Evolutionary conservation across 129 eudicot genomes (phyloP), one percentile per base, ranked within the genome.

Genomic region (Ambrosia artemisiifolia): DNA sequence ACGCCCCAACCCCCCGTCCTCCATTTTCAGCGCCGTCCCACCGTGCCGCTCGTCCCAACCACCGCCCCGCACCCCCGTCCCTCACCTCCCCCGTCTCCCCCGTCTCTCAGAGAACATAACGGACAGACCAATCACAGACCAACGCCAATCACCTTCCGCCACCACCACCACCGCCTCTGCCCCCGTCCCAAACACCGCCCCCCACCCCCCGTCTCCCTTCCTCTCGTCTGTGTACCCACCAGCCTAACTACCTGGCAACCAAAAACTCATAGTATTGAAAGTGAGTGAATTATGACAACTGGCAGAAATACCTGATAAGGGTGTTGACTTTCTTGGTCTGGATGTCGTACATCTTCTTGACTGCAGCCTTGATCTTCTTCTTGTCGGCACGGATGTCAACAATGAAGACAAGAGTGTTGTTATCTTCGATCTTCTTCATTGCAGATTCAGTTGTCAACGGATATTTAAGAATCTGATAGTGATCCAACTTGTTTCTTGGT

Each of bases 321-420:
- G 94, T 88, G 75, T 88, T 88, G 43, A 88, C 90, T 78, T 88
- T 88, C 88, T 88, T 88, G 67, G 94, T 82, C 78, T 85, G 89
- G 65, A 88, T 88, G 78, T 88, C 94, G 8, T 88, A 88, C 94
- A 85, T 88, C 79, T 88, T 88, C 78, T 85, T 88, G 14, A 88
- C 94, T 0, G 90, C 90, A 60, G 72, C 88, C 50, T 87, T 87
- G 69, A 87, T 84, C 80, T 87, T 87, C 71, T 84, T 87, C 73
- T 87, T 87, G 72, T 84, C 87, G 59, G 89, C 93, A 74, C 87
- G 93, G 34, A 87, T 84, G 71, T 84, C 93, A 79, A 87, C 87
- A 65, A 84, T 84, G 87, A 87, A 87, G 30, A 87, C 89, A 77
- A 87, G 79, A 3, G 93, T 87, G 61, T 87, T 87, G 60, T 87